Conservation (phyloP, 2,329 filamentous ascomycete species). For the Podosphaera leucotricha region DNA sequence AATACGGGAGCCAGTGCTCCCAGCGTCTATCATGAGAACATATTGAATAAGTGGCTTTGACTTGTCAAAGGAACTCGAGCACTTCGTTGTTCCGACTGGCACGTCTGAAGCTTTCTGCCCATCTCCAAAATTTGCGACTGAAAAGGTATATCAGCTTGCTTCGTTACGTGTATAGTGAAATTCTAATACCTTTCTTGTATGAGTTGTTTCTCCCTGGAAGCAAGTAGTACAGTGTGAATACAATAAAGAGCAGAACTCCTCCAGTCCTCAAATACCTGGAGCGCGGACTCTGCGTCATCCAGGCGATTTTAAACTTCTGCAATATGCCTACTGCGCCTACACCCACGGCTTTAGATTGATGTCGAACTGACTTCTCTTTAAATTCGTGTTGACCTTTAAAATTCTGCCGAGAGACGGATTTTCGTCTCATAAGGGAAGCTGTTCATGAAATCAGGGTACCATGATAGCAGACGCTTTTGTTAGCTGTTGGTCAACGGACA, state of each 20-base stretch:
- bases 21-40: slow-evolving; percentile 95
- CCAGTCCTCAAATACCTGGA: slow-evolving; percentile 42
- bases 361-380: slow-evolving; percentile 40
- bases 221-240: slow-evolving; percentile 40
- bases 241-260: slow-evolving; percentile 33
- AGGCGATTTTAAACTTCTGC: slow-evolving; percentile 31
- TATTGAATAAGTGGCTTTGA: slow-evolving; percentile 93
- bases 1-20: slow-evolving; percentile 90
- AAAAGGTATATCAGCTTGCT: not conserved
- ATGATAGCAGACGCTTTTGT: not conserved
- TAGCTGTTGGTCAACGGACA: no score
- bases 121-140: slow-evolving; percentile 12
- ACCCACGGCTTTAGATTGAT: slow-evolving; percentile 23
- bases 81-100: slow-evolving; percentile 46
- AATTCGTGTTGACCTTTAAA: slow-evolving; percentile 35
- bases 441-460: not conserved
- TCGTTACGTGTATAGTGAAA: not conserved
- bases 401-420: slow-evolving; percentile 38
- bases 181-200: slow-evolving; percentile 8
- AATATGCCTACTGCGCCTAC: slow-evolving; percentile 20
- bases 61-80: slow-evolving; percentile 60
- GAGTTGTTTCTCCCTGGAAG: slow-evolving; percentile 27
- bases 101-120: slow-evolving; percentile 34
- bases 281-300: slow-evolving; percentile 40
- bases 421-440: slow-evolving; percentile 32